Percentiles rank a stretch among this genome's conserved stretches.
Conservation (phyloP, 2,329 filamentous ascomycete species). For the Penicillium janthinellum region DNA sequence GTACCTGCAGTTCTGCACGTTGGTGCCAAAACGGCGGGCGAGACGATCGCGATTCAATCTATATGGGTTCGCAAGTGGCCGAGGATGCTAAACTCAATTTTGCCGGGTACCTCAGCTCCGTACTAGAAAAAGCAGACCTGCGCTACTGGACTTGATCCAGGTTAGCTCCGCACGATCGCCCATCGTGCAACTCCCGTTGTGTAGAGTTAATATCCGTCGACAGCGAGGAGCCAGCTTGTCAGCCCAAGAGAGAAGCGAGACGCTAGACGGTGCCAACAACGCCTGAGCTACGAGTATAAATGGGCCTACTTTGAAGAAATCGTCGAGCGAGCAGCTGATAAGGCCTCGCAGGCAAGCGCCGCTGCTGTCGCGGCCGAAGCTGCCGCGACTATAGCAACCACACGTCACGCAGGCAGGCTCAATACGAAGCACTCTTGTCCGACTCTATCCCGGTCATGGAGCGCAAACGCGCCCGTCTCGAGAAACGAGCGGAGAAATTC, state of each 20-base stretch:
- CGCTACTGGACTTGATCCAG: neutral
- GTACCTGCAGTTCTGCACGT: neutral
- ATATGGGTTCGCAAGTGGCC: conserved; percentile 10
- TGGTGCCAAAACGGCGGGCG: neutral
- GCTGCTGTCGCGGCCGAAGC: conserved; percentile 57
- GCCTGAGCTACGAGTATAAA: conserved; percentile 41
- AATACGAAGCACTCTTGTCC: conserved; percentile 55
- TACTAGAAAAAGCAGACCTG: neutral
- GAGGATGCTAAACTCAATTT: conserved; percentile 8
- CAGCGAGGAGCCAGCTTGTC: neutral
- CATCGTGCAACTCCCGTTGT: neutral
- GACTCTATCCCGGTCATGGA: conserved; percentile 70
- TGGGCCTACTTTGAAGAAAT: conserved; percentile 92
- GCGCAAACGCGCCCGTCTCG: conserved; percentile 69
- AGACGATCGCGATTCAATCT: conserved; percentile 1
- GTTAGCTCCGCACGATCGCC: neutral
- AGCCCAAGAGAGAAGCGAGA: neutral
- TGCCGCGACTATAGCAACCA: conserved; percentile 64
- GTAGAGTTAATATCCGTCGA: too few relatives aligned
- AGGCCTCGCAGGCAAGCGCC: conserved; percentile 73
- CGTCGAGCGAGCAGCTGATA: conserved; percentile 84
- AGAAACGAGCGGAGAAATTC: conserved; percentile 69
- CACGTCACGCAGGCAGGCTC: conserved; percentile 53
- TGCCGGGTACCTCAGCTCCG: neutral
- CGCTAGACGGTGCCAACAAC: neutral